Evolutionary conservation across 2,329 filamentous ascomycete species (phyloP), one percentile per base, ranked within the genome.

Genomic region (Fusarium verticillioides): DNA sequence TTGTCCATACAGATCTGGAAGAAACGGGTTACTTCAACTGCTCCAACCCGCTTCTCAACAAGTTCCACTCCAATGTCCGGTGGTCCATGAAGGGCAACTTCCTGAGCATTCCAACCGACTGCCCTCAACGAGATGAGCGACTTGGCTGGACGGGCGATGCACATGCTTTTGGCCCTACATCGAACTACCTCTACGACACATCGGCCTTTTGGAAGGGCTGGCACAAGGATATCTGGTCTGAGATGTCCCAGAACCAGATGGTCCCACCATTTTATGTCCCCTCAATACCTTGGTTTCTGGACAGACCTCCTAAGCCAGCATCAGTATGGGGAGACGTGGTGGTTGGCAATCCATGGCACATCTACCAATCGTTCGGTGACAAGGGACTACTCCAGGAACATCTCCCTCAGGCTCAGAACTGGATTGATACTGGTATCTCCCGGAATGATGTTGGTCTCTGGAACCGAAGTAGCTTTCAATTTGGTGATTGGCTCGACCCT

Each of bases 11-110:
- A 0, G 88, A 90, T 63, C 84, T 91, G 81, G 54, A 78, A 81
- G 56, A 81, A 83, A 16, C 87, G 80, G 87, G 88, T 0, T 82
- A 76, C 63, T 90, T 90, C 54, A 76, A 83, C 13, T 89, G 85
- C 63, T 91, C 88, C 0, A 78, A 91, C 53, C 52, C 73, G 1
- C 78, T 85, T 7, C 70, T 91, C 32, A 91, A 90, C 71, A 80
- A 85, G 50, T 83, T 91, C 9, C 85, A 90, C 69, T 60, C 83
- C 2, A 91, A 91, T 60, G 86, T 26, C 0, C 75, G 81, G 21
- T 90, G 88, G 88, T 84, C 84, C 15, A 89, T 90, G 85, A 84
- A 84, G 32, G 87, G 88, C 0, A 91, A 91, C 72, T 90, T 91
- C 70, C 66, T 90, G 10, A 85, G 83, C 1, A 79, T 90, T 1